phyloP scores from a whole-genome alignment of 2,329 filamentous ascomycete species.

The Colletotrichum incanum region DNA sequence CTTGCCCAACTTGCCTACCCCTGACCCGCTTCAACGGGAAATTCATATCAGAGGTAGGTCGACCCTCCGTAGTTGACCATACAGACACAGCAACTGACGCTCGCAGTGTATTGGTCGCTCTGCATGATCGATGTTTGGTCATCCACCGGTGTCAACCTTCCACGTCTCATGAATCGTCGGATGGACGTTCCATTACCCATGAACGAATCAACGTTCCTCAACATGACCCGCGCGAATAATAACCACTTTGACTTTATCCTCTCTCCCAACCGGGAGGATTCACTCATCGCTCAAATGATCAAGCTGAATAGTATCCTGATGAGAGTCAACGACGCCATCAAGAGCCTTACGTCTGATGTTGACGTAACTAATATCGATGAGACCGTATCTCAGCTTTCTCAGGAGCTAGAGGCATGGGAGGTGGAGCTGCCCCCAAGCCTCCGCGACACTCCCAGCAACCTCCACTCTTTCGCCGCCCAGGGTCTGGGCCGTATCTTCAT shows the following conservation, averaged over 20 bases:
- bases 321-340: conserved; percentile 56
- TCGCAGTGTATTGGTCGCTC: conserved; percentile 45
- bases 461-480: conserved; percentile 53
- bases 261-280: conserved; percentile 43
- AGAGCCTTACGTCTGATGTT: conserved; percentile 42
- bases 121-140: conserved; percentile 48
- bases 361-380: conserved; percentile 48
- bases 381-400: conserved; percentile 51
- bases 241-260: conserved; percentile 44
- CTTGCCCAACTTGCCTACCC: conserved; percentile 51
- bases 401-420: conserved; percentile 55
- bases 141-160: conserved; percentile 46
- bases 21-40: conserved; percentile 53
- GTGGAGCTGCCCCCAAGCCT: conserved; percentile 53
- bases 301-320: conserved; percentile 53
- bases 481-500: conserved; percentile 61
- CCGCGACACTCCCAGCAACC: conserved; percentile 56
- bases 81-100: not conserved
- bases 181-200: conserved; percentile 53
- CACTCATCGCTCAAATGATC: conserved; percentile 47
- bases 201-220: conserved; percentile 54
- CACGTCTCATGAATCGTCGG: conserved; percentile 44
- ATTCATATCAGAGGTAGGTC: conserved; percentile 51
- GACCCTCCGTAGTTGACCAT: too few relatives aligned
- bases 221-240: conserved; percentile 44